Evolutionary conservation across 139 green algal species (phyloP).

Genomic region (Coccomyxa sp.): DNA sequence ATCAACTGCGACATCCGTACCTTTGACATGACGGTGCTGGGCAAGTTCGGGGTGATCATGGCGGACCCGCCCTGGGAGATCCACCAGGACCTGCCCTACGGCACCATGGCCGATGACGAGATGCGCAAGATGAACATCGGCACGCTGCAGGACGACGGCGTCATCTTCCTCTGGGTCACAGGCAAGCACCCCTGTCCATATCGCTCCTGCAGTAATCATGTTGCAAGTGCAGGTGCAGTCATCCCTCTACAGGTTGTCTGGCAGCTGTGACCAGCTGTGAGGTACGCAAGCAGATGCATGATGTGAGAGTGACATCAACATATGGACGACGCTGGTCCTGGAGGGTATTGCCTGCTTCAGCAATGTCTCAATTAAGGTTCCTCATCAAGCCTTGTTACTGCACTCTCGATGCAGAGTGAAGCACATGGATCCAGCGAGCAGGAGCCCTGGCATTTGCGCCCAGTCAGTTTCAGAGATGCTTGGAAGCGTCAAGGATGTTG

Average conservation of each 20-base stretch:
- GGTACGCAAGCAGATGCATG: too few species aligned
- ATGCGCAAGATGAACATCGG: slow-evolving; percentile 68
- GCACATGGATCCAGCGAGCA: too few species aligned
- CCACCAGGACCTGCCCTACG: slow-evolving; percentile 83
- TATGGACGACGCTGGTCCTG: not conserved
- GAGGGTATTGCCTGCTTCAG: not conserved
- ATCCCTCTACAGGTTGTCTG: not conserved
- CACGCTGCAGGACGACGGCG: slow-evolving; percentile 70
- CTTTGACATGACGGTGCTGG: slow-evolving; percentile 75
- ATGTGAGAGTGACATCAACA: not conserved
- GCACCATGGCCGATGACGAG: slow-evolving; percentile 84
- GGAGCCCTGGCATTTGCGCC: too few species aligned
- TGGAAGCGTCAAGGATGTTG: too few species aligned
- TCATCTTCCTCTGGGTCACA: slow-evolving; percentile 90
- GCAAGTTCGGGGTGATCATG: slow-evolving; percentile 88
- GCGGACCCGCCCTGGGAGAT: slow-evolving; percentile 82
- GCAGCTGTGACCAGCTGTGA: too few species aligned
- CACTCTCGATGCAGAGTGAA: too few species aligned
- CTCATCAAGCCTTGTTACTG: too few species aligned
- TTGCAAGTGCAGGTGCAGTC: too few species aligned
- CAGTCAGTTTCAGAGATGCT: too few species aligned
- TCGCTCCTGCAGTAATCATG: too few species aligned
- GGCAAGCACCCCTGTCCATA: slow-evolving; percentile 23
- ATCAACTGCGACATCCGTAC: slow-evolving; percentile 77
- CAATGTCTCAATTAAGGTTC: too few species aligned